Percentiles rank a stretch among this genome's conserved stretches.
Conservation (phyloP, 768 basidiomycete genomes). For the Rhizopogon vinicolor region DNA sequence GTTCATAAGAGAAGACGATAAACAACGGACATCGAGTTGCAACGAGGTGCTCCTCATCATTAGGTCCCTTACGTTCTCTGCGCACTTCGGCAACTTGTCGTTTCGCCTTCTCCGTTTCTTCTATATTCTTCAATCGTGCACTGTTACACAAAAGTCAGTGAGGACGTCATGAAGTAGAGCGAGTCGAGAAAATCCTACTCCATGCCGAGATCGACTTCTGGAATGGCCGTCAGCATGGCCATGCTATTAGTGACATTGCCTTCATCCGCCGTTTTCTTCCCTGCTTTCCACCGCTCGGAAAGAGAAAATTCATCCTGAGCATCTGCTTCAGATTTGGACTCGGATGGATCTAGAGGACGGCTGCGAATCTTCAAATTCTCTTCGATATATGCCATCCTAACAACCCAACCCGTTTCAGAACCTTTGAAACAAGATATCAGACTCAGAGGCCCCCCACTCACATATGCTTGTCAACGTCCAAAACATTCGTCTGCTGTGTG, state of each 20-base stretch:
- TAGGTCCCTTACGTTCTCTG: slow-evolving; percentile 49
- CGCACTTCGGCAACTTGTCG: slow-evolving; percentile 74
- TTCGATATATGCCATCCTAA: slow-evolving; percentile 97
- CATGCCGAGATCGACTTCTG: slow-evolving; percentile 97
- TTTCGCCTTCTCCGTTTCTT: slow-evolving; percentile 97
- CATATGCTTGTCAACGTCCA: slow-evolving; percentile 99
- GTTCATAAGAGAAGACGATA: not conserved
- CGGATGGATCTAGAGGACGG: slow-evolving; percentile 45
- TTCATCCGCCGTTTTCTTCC: slow-evolving; percentile 63
- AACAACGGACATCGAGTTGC: slow-evolving; percentile 75
- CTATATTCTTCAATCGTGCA: slow-evolving; percentile 88
- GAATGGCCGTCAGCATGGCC: slow-evolving; percentile 96
- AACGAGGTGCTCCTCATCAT: slow-evolving; percentile 80
- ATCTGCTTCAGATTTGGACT: slow-evolving; percentile 45
- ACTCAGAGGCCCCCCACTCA: slow-evolving; percentile 32
- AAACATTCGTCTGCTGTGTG: slow-evolving; percentile 92
- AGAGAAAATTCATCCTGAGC: slow-evolving; percentile 78
- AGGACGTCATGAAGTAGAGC: not conserved
- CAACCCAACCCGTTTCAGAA: not conserved
- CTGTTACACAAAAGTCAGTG: slow-evolving; percentile 33
- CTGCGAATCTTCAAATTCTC: slow-evolving; percentile 80
- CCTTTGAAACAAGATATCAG: not conserved
- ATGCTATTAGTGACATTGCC: slow-evolving; percentile 92
- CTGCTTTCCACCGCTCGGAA: slow-evolving; percentile 60
- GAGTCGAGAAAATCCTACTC: slow-evolving; percentile 62